Conservation (phyloP, 75 land plant species). For the Pinus taeda region DNA sequence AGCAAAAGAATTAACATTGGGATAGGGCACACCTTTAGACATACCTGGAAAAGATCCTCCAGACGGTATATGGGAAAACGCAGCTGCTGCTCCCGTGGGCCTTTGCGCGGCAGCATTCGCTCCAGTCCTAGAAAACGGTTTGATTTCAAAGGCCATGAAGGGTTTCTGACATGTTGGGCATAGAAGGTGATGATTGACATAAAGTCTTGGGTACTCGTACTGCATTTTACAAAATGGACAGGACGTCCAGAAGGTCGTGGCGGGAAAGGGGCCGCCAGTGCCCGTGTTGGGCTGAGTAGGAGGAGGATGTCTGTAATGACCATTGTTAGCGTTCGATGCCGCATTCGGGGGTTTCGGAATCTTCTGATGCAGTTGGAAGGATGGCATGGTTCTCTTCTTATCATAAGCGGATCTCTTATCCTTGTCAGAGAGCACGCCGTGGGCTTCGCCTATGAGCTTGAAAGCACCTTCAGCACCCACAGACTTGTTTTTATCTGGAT, state of each 20-base stretch:
- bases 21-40: slow-evolving; percentile 3
- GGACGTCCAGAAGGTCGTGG: slow-evolving; percentile 77
- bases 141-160: slow-evolving; percentile 64
- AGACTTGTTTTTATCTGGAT: slow-evolving; percentile 62
- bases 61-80: no score
- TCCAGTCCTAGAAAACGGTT: slow-evolving; percentile 10
- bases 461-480: slow-evolving; percentile 63
- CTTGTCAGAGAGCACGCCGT: slow-evolving; percentile 49
- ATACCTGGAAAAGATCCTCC: not conserved
- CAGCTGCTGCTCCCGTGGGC: no score
- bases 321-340: no score
- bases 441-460: slow-evolving; percentile 56
- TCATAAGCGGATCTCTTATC: slow-evolving; percentile 37
- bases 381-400: not conserved
- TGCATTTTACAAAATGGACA: slow-evolving; percentile 83
- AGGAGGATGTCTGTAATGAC: no score
- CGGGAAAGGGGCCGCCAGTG: no score
- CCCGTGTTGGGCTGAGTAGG: no score
- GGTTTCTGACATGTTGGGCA: slow-evolving; percentile 77
- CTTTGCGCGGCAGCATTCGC: not conserved
- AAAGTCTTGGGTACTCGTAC: slow-evolving; percentile 78
- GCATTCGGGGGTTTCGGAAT: no score
- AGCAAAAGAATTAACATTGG: not conserved
- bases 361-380: no score
- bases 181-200: slow-evolving; percentile 62